Evolutionary conservation across 2,329 filamentous ascomycete species (phyloP), one percentile per base, ranked within the genome.

Genomic region (Apiospora rasikravindrae): DNA sequence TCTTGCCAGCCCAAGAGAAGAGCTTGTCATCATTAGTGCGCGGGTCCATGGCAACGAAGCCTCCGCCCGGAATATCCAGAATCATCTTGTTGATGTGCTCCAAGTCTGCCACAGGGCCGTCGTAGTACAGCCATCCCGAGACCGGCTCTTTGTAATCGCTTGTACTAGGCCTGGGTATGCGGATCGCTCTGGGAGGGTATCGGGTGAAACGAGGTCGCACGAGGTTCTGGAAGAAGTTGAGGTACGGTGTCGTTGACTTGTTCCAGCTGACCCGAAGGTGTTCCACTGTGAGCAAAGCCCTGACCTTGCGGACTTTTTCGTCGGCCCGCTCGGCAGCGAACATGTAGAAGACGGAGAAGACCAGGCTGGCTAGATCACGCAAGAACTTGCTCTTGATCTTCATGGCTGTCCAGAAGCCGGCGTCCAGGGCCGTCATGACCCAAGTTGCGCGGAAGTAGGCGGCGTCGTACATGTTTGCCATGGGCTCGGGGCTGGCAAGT

Each of bases 321-420:
- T 98, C 96, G 14, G 96, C 96, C 79, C 94, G 92, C 82, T 98
- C 96, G 0, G 96, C 95, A 19, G 95, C 94, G 70, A 98, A 89
- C 74, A 99, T 87, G 81, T 99, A 99, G 83, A 98, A 99, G 14
- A 93, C 80, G 0, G 94, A 94, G 82, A 98, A 98, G 67, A 94
- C 85, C 26, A 98, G 87, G 79, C 94, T 95, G 13, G 93, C 90
- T 19, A 98, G 80, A 80, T 98, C 95, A 51, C 95, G 88, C 57
- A 98, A 77, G 90, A 93, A 95, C 77, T 93, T 95, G 70, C 81
- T 81, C 67, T 89, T 90, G 75, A 99, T 95, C 78, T 91, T 92
- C 96, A 99, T 99, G 45, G 96, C 96, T 0, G 95, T 98, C 96
- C 96, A 99, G 82, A 98, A 99, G 1, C 96, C 96, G 7, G 96